These are phyloP conservation scores for Chlorella sp. DNA, from an alignment of 139 green algal genomes.

Conservation along the genomic window DNA sequence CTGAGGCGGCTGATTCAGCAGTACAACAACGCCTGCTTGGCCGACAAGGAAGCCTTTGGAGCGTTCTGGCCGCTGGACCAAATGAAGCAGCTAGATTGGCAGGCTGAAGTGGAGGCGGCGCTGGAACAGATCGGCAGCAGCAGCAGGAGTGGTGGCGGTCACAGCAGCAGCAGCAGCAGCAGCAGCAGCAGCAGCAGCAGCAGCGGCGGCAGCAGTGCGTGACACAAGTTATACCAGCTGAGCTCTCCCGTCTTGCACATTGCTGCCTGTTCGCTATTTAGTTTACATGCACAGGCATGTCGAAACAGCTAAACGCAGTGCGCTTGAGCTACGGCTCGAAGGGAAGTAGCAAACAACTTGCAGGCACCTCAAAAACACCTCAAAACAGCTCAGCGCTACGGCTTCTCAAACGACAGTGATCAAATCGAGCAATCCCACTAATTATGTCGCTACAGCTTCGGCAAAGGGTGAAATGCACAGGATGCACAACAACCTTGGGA, in stretches of 20 bases:
- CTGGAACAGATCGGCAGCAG: neutral
- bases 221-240: too few relatives aligned
- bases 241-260: neutral
- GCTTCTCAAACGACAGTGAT: too few relatives aligned
- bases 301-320: neutral
- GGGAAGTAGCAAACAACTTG: neutral
- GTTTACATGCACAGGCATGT: neutral
- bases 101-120: conserved; percentile 7
- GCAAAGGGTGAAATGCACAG: neutral
- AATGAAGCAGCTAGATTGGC: conserved; percentile 8
- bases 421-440: too few relatives aligned
- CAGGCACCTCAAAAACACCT: neutral
- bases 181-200: neutral
- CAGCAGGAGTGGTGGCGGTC: neutral
- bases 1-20: conserved; percentile 55
- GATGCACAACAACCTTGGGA: neutral
- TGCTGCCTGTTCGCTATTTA: neutral
- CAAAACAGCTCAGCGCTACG: too few relatives aligned
- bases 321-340: too few relatives aligned
- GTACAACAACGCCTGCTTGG: conserved; percentile 27
- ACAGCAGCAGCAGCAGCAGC: neutral
- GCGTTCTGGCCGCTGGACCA: conserved; percentile 17
- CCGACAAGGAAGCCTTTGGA: conserved; percentile 18
- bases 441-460: too few relatives aligned
- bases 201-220: too few relatives aligned